Percentiles rank a stretch among this genome's conserved stretches.
These are phyloP conservation scores for Scytalidium sp. DNA, from an alignment of 2,329 filamentous ascomycete genomes.

Conservation along the genomic window DNA sequence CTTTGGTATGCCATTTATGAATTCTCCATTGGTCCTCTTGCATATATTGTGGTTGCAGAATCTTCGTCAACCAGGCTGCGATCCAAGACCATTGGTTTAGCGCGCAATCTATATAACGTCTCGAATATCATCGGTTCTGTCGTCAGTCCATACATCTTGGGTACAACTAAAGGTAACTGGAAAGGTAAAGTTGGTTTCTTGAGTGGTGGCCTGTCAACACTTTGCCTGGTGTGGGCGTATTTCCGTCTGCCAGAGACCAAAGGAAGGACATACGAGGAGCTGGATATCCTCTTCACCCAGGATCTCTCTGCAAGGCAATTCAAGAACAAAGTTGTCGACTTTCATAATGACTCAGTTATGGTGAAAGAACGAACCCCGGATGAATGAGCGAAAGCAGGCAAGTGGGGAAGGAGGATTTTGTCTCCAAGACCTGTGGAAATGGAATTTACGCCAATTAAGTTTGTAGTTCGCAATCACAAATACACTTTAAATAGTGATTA, in stretches of 20 bases:
- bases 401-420: neutral
- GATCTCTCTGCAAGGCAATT: constrained; percentile 8
- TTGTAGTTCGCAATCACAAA: too few species aligned
- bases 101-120: constrained; percentile 67
- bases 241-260: constrained; percentile 30
- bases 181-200: constrained; percentile 7
- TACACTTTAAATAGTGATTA: too few species aligned
- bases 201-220: constrained; percentile 1
- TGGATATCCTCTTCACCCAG: constrained; percentile 9
- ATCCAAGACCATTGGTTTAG: constrained; percentile 85
- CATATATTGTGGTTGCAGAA: constrained; percentile 61
- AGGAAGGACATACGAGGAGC: constrained; percentile 11
- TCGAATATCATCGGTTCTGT: constrained; percentile 75
- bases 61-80: constrained; percentile 75
- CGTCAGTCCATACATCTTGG: constrained; percentile 55
- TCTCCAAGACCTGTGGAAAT: too few species aligned
- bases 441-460: too few species aligned
- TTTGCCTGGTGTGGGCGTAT: constrained; percentile 7
- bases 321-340: constrained; percentile 1
- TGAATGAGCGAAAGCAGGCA: neutral
- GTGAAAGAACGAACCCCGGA: neutral
- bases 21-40: constrained; percentile 79
- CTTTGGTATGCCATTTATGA: constrained; percentile 79
- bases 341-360: neutral
- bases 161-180: constrained; percentile 1